Base-by-base conservation (phyloP, 2,329 filamentous ascomycete genomes). In the Fusarium sp. region DNA sequence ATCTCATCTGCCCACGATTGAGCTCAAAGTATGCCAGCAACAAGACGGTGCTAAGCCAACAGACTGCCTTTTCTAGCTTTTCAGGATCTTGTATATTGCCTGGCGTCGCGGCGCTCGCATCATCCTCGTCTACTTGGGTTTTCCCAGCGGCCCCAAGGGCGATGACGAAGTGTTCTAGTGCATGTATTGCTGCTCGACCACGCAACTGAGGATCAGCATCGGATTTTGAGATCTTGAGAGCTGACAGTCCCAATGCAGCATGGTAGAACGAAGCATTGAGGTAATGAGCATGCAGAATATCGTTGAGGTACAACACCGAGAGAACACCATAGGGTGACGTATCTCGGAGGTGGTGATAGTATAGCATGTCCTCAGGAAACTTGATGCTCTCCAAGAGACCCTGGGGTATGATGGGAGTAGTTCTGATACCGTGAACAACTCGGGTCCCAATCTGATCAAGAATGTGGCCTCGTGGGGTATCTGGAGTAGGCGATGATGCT, bases 351-450 rank as follows among this genome's bases (percentile, higher is more conserved):
- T 66, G 64, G 1, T 67, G 64, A 4, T 66, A 66, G 22, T 66
- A 66, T 1, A 67, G 36, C 55, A 66, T 60, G 7, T 66, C 63
- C 11, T 67, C 59, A 2, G 59, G 42, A 3, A 66, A 66, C 9
- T 46, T 66, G 38, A 52, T 63, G 1, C 49, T 50, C 2, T 58
- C 57, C 2, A 65, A 28, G 0, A 65, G 22, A 1, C 61, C 62
- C 7, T 41, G 52, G 2, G 62, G 62, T 19, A 61, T 61, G 22
- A 54, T 42, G 0, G 55, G 55, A 19, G 39, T 9, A 9, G 35
- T 57, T n/a, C 19, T 29, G 13, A 58, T 57, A 6, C 54, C 53
- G 5, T 35, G 46, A 31, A 44, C 25, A 42, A 65, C 49, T 11
- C 15, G 29, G 8, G 28, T 35, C 3, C 24, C 15, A 10, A 6